These are phyloP conservation scores for Lasiosphaeris hirsuta DNA, from an alignment of 495 filamentous ascomycete genomes.

Conservation along the genomic window DNA sequence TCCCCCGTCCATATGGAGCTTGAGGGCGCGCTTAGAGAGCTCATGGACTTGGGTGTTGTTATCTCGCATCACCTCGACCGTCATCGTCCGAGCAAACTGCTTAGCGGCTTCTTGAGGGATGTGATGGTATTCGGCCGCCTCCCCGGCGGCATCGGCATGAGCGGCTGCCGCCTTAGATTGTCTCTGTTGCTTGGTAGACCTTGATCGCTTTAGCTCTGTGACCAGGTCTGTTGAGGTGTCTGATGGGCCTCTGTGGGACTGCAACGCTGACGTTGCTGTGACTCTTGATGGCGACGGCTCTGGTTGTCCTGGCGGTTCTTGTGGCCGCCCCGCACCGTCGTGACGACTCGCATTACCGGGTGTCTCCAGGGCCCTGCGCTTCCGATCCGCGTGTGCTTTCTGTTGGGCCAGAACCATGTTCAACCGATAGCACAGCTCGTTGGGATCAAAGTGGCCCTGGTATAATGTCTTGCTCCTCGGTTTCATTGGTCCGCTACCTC, in stretches of 20 bases:
- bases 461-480: neutral
- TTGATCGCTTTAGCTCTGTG: constrained; percentile 18
- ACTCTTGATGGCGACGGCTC: no score
- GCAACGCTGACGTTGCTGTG: neutral
- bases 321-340: no score
- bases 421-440: constrained; percentile 47
- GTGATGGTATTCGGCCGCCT: constrained; percentile 30
- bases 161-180: neutral
- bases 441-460: constrained; percentile 44
- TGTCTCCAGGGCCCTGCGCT: constrained; percentile 6
- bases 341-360: neutral
- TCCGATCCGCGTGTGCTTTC: constrained; percentile 26
- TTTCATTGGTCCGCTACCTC: neutral
- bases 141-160: constrained; percentile 1
- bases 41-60: constrained; percentile 24
- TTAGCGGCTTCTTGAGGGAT: constrained; percentile 46
- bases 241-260: constrained; percentile 1
- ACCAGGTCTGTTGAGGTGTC: constrained; percentile 11
- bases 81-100: constrained; percentile 48
- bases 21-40: constrained; percentile 34
- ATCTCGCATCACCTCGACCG: constrained; percentile 35
- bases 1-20: constrained; percentile 28
- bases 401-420: constrained; percentile 44
- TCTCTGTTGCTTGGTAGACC: constrained; percentile 18
- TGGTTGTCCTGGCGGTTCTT: no score